These are phyloP conservation scores for Batrachochytrium dendrobatidis DNA, from an alignment of 371 early-diverging fungal species.

Conservation along the genomic window DNA sequence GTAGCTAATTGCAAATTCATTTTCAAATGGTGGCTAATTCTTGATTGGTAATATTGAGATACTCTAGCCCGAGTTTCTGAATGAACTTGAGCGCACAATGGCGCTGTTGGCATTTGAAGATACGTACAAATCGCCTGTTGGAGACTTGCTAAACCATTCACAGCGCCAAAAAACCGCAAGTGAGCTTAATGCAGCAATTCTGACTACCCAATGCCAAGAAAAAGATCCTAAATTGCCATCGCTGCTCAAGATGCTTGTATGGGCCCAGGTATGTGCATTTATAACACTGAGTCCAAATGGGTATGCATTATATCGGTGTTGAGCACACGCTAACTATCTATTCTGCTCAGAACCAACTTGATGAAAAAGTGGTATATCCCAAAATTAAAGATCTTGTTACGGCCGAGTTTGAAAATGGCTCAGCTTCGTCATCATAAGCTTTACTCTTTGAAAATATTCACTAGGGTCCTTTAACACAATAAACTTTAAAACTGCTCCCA, in stretches of 20 bases:
- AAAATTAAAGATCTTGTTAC: slow-evolving; percentile 75
- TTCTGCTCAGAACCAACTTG: slow-evolving; percentile 36
- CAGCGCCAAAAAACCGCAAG: slow-evolving; percentile 89
- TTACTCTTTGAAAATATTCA: too few relatives aligned
- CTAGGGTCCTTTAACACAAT: too few relatives aligned
- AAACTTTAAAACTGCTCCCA: too few relatives aligned
- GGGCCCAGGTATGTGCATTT: slow-evolving; percentile 64
- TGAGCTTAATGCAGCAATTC: slow-evolving; percentile 88
- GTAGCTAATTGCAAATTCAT: not conserved
- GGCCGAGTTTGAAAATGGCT: slow-evolving; percentile 50
- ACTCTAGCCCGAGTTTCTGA: slow-evolving; percentile 76
- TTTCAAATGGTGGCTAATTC: too few relatives aligned
- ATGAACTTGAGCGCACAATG: slow-evolving; percentile 93
- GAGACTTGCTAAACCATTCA: slow-evolving; percentile 70
- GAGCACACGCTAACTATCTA: not conserved
- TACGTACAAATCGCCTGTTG: slow-evolving; percentile 58
- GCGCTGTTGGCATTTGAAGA: slow-evolving; percentile 87
- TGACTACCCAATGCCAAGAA: slow-evolving; percentile 83
- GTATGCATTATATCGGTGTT: not conserved
- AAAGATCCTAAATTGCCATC: slow-evolving; percentile 88
- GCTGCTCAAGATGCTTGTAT: slow-evolving; percentile 79
- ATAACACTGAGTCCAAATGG: not conserved
- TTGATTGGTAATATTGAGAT: too few relatives aligned
- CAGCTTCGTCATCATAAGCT: too few relatives aligned
- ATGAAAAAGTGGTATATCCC: slow-evolving; percentile 72